These are phyloP conservation scores for Umbelopsis isabellina DNA, from an alignment of 192 early-diverging fungal species.

Conservation along the genomic window DNA sequence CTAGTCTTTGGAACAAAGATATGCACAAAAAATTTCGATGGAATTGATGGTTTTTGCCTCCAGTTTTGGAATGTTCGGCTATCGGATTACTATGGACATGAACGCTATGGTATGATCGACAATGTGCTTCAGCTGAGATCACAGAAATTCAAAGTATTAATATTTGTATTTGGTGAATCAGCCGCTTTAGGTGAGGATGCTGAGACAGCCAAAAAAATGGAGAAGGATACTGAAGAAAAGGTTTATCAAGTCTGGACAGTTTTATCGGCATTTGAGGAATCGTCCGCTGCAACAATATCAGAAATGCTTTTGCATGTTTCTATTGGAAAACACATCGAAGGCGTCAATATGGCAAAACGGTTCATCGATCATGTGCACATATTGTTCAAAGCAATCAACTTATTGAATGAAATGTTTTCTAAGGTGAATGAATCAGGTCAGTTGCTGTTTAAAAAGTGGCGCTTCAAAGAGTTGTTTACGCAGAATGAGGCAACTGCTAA, in stretches of 20 bases:
- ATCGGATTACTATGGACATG: slow-evolving; percentile 9
- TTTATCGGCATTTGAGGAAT: slow-evolving; percentile 85
- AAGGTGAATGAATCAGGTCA: not conserved
- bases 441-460: not conserved
- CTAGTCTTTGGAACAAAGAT: not conserved
- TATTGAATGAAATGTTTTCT: slow-evolving; percentile 28
- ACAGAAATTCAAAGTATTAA: not conserved
- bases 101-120: slow-evolving; percentile 20
- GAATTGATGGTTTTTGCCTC: not conserved
- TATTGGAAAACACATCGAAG: slow-evolving; percentile 66
- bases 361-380: slow-evolving; percentile 85
- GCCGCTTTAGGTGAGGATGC: not conserved
- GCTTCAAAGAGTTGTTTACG: too few relatives aligned
- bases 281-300: slow-evolving; percentile 82
- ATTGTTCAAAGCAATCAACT: slow-evolving; percentile 77
- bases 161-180: not conserved
- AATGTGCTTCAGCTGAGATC: not conserved
- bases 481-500: not conserved
- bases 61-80: slow-evolving; percentile 12
- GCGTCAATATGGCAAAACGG: slow-evolving; percentile 68
- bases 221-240: slow-evolving; percentile 81
- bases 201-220: slow-evolving; percentile 34
- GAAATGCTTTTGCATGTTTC: slow-evolving; percentile 85
- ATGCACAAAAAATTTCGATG: slow-evolving; percentile 29
- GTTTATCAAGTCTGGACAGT: slow-evolving; percentile 84